Percentiles rank a stretch among this genome's conserved stretches.
phyloP scores from a whole-genome alignment of 495 filamentous ascomycete genomes.

The Xylaria venustula region DNA sequence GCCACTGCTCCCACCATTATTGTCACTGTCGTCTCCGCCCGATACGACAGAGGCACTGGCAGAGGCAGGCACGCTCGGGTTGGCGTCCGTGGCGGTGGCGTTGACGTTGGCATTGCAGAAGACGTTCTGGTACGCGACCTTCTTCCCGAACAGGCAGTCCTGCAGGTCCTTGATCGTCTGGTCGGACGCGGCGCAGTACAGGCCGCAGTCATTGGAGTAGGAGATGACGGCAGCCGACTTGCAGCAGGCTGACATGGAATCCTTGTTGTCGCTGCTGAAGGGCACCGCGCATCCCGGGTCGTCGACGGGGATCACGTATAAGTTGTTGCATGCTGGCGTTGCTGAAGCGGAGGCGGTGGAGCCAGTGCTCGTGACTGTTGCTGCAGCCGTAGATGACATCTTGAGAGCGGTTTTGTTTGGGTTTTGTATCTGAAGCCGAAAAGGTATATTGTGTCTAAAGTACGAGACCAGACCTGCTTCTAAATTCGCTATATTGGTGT shows the following conservation, averaged over 20 bases:
- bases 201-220: conserved; percentile 47
- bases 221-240: conserved; percentile 36
- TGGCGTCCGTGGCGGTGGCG: conserved; percentile 43
- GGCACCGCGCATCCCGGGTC: conserved; percentile 46
- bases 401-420: background rate
- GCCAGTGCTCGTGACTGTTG: background rate
- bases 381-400: background rate
- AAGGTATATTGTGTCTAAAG: no score
- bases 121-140: conserved; percentile 29
- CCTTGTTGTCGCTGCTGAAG: conserved; percentile 36
- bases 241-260: conserved; percentile 48
- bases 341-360: conserved; percentile 20
- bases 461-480: no score
- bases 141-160: conserved; percentile 36
- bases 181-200: conserved; percentile 51
- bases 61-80: conserved; percentile 23
- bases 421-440: no score
- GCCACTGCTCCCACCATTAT: background rate
- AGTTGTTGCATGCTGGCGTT: conserved; percentile 23
- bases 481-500: no score
- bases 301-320: conserved; percentile 41
- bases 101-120: conserved; percentile 40
- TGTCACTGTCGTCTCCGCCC: conserved; percentile 14
- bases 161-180: conserved; percentile 38
- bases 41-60: conserved; percentile 23